Evolutionary conservation across 1,139 yeast genomes (phyloP).

Genomic region (Diutina mesorugosa): DNA sequence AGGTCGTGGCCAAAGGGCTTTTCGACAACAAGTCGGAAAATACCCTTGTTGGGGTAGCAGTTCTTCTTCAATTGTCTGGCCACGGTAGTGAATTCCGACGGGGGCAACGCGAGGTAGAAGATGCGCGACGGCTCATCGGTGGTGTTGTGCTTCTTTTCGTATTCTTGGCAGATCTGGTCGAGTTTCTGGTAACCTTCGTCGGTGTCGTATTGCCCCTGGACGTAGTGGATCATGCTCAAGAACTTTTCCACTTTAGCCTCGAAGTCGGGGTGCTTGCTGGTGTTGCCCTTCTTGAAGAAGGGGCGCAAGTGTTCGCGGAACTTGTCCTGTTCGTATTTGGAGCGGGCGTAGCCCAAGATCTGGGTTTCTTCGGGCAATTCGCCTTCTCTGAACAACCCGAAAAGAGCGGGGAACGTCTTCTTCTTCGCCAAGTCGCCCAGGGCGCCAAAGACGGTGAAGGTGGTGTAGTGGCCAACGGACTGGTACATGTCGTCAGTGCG

Average conservation of each 20-base stretch:
- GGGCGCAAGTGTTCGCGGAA: constrained; percentile 54
- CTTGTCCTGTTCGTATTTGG: constrained; percentile 54
- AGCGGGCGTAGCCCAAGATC: constrained; percentile 88
- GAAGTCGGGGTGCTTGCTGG: constrained; percentile 20
- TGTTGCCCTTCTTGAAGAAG: constrained; percentile 40
- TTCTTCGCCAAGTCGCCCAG: constrained; percentile 95
- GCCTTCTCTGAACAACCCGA: constrained; percentile 67
- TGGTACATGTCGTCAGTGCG: constrained; percentile 7
- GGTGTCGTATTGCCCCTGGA: constrained; percentile 68
- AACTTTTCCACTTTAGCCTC: constrained; percentile 49
- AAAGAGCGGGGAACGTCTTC: constrained; percentile 80
- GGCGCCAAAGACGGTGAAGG: constrained; percentile 87
- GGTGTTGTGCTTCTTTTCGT: constrained; percentile 38
- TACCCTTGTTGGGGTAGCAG: constrained; percentile 44
- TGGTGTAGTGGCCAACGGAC: constrained; percentile 46
- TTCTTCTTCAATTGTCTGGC: constrained; percentile 59
- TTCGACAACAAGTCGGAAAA: constrained; percentile 83
- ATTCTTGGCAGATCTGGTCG: constrained; percentile 38
- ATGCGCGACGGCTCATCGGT: constrained; percentile 48
- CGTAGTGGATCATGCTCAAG: constrained; percentile 50
- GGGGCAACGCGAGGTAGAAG: constrained; percentile 91
- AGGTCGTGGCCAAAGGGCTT: constrained; percentile 97
- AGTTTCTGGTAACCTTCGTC: constrained; percentile 59
- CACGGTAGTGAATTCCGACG: constrained; percentile 76
- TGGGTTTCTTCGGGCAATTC: constrained; percentile 56